These are phyloP conservation scores for Dendrobium chrysotoxum DNA, from an alignment of 106 monocot genomes.

Conservation along the genomic window DNA sequence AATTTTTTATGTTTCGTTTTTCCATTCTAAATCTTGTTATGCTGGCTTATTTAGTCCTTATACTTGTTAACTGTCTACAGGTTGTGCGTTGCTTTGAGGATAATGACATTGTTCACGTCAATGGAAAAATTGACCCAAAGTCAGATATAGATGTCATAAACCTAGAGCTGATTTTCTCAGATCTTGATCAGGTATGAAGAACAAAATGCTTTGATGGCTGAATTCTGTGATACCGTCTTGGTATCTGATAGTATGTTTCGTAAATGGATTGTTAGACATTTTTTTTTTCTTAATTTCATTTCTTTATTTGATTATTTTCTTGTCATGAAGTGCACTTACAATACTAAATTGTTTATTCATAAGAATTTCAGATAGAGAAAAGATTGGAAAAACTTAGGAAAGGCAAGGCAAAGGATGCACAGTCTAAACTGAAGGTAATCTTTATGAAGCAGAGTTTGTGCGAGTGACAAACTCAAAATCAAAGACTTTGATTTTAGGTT, in stretches of 20 bases:
- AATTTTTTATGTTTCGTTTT: background rate
- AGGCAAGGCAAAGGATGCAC: constrained; percentile 77
- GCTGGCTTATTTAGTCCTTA: background rate
- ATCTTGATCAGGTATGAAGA: constrained; percentile 96
- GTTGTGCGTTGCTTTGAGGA: constrained; percentile 99
- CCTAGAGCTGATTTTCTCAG: constrained; percentile 92
- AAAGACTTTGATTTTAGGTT: background rate
- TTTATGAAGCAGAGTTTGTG: background rate
- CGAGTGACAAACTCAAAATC: background rate
- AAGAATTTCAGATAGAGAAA: constrained; percentile 83
- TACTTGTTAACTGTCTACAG: constrained; percentile 23
- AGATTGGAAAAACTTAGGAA: constrained; percentile 94
- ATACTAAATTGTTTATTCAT: constrained; percentile 18
- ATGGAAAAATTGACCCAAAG: constrained; percentile 93
- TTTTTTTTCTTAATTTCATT: background rate
- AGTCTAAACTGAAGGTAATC: constrained; percentile 78
- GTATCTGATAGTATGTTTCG: background rate
- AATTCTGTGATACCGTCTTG: background rate
- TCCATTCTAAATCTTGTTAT: background rate
- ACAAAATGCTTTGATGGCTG: background rate
- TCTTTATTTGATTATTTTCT: background rate
- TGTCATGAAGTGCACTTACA: constrained; percentile 11
- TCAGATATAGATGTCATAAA: constrained; percentile 99
- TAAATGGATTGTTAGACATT: background rate
- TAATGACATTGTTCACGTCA: constrained; percentile 97